Base-by-base conservation (phyloP, 1,284 basidiomycete species). In the Filobasidium uniguttulatum region DNA sequence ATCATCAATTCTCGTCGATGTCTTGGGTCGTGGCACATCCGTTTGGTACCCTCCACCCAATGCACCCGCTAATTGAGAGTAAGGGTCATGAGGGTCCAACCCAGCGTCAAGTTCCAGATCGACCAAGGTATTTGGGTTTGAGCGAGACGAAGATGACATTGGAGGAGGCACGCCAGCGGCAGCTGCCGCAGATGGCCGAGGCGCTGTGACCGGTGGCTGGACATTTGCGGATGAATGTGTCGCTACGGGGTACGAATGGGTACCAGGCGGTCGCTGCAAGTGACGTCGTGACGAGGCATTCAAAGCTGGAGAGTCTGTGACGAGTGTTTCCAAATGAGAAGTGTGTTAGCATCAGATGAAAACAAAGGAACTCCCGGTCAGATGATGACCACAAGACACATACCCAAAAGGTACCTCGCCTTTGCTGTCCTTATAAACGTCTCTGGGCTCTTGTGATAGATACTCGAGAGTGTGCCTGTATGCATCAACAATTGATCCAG, bases 401-500 rank as follows among this genome's bases (percentile, higher is more conserved):
- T 37, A 56, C 57, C 57, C 40, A 63, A 62, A 6, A 68, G 56
- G 55, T 61, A 66, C 4, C 62, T 57, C 6, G 68, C 58, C 50
- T 65, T 65, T 22, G 69, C 66, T 8, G 68, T 70, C 20, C 69
- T 61, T 46, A 71, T 71, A 53, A 71, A 71, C 3, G 68, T 66
- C 50, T 67, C 62, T 43, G 66, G 66, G 49, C 62, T 66, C 54
- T 68, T 69, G 57, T 70, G 68, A 57, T 71, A 71, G 53, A 71
- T 71, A 54, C 62, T 65, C 7, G 67, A 66, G 9, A 70, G 57
- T 10, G 67, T 69, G 36, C 69, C 69, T 6, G 67, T 71, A 55
- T 68, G 68, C 15, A 69, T 56, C 15, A 70, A 56, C 35, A 69
- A 60, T 59, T 93, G 88, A 69, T 97, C 91, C 31, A 97, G 77